Conservation (phyloP, 495 filamentous ascomycete genomes). For the Tetracladium marchalianum region DNA sequence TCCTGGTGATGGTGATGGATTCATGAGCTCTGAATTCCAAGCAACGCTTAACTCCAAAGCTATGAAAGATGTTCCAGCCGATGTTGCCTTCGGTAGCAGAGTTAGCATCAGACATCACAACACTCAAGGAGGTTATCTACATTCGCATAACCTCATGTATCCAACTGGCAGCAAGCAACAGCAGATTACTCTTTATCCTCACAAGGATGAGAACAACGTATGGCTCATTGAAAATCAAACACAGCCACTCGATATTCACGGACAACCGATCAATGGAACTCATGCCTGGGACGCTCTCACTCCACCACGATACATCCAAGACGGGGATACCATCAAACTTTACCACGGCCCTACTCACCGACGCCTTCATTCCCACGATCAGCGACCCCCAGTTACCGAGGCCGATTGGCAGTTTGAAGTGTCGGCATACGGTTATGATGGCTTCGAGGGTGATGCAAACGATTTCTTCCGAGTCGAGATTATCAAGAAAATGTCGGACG, state of each 20-base stretch:
- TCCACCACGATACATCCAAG: slow-evolving; percentile 57
- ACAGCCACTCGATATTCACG: slow-evolving; percentile 69
- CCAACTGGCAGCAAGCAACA: slow-evolving; percentile 95
- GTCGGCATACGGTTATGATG: slow-evolving; percentile 94
- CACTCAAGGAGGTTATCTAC: slow-evolving; percentile 94
- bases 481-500: slow-evolving; percentile 78
- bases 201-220: slow-evolving; percentile 97
- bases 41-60: slow-evolving; percentile 90
- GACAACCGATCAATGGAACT: slow-evolving; percentile 65
- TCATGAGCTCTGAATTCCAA: slow-evolving; percentile 99
- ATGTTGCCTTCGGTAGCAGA: slow-evolving; percentile 81
- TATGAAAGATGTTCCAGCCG: slow-evolving; percentile 90
- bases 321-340: slow-evolving; percentile 70
- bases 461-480: slow-evolving; percentile 94
- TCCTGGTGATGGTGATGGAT: slow-evolving; percentile 94
- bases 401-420: slow-evolving; percentile 98
- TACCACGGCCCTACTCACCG: slow-evolving; percentile 78
- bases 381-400: slow-evolving; percentile 93
- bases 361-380: slow-evolving; percentile 91
- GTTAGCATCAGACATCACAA: slow-evolving; percentile 85
- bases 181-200: slow-evolving; percentile 94
- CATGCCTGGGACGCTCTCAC: slow-evolving; percentile 71
- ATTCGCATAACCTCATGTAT: slow-evolving; percentile 96
- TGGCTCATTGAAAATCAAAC: slow-evolving; percentile 94
- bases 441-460: slow-evolving; percentile 94